phyloP scores from a whole-genome alignment of 2,329 filamentous ascomycete genomes.

The Trichophyton rubrum region DNA sequence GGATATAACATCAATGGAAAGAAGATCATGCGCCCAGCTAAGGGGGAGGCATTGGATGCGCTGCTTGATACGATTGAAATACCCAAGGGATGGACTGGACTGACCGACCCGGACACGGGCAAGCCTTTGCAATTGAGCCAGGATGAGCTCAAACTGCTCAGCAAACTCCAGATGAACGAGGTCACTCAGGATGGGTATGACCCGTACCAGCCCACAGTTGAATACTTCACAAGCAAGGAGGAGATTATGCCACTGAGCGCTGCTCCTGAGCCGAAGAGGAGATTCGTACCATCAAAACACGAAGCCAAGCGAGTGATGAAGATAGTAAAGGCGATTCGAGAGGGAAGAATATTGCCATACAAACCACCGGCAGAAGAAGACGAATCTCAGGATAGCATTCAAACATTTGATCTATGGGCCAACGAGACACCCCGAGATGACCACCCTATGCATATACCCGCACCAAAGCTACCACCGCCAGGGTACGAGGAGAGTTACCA shows the following conservation, averaged over 20 bases:
- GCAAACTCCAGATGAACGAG: constrained; percentile 79
- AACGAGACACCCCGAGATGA: constrained; percentile 73
- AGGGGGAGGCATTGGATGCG: constrained; percentile 83
- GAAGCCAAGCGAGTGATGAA: constrained; percentile 96
- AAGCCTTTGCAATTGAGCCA: constrained; percentile 78
- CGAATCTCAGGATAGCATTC: constrained; percentile 57
- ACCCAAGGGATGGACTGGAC: constrained; percentile 90
- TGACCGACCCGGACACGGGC: constrained; percentile 87
- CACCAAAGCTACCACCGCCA: constrained; percentile 83
- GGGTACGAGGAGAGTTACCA: constrained; percentile 96
- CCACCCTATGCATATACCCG: constrained; percentile 87
- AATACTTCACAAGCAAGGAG: constrained; percentile 82
- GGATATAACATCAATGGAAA: constrained; percentile 98
- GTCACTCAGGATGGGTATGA: constrained; percentile 79
- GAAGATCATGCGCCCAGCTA: constrained; percentile 91
- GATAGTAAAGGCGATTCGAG: constrained; percentile 86
- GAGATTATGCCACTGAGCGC: constrained; percentile 93
- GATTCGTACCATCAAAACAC: constrained; percentile 93
- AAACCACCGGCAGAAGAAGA: constrained; percentile 62
- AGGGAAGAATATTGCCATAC: constrained; percentile 87
- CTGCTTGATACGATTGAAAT: constrained; percentile 92
- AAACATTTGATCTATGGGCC: constrained; percentile 85
- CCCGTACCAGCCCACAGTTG: constrained; percentile 84
- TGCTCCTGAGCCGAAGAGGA: constrained; percentile 87
- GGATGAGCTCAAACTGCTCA: constrained; percentile 79